A percentile compares a stretch with the other conserved stretches of the same genome.
These are phyloP conservation scores for Protomyces pachydermus DNA, from an alignment of 1,139 yeast species.

Conservation along the genomic window DNA sequence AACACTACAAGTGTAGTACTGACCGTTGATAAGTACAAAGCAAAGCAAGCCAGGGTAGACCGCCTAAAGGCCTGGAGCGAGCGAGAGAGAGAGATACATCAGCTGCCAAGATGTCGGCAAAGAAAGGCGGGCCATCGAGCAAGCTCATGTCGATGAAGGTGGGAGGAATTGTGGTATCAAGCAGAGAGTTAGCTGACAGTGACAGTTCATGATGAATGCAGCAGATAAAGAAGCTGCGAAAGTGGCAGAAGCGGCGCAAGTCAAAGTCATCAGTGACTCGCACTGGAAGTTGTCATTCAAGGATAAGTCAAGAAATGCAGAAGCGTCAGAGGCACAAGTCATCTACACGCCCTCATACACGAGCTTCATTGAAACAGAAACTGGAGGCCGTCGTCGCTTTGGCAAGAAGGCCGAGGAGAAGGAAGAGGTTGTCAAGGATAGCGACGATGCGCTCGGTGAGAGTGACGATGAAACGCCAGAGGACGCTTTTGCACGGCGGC, in stretches of 20 bases:
- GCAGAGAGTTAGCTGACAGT: no score
- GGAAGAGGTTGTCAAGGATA: neutral
- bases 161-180: neutral
- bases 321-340: neutral
- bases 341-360: conserved; percentile 5
- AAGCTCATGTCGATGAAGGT: conserved; percentile 22
- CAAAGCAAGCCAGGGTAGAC: no score
- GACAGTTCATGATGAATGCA: conserved; percentile 13
- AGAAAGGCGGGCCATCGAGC: neutral
- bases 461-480: conserved; percentile 13
- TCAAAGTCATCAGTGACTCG: neutral
- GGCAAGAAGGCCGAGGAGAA: neutral
- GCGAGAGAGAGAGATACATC: neutral
- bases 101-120: neutral
- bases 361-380: neutral
- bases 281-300: conserved; percentile 13
- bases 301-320: neutral
- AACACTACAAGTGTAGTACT: no score
- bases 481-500: conserved; percentile 16
- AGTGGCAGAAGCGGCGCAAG: conserved; percentile 3
- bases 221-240: conserved; percentile 3
- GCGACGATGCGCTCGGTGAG: neutral
- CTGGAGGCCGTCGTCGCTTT: conserved; percentile 4
- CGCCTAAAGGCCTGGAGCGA: no score
- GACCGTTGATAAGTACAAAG: no score